Evolutionary conservation across 129 eudicot species (phyloP), one percentile per base, ranked within the genome.

Genomic region (Sambucus nigra): DNA sequence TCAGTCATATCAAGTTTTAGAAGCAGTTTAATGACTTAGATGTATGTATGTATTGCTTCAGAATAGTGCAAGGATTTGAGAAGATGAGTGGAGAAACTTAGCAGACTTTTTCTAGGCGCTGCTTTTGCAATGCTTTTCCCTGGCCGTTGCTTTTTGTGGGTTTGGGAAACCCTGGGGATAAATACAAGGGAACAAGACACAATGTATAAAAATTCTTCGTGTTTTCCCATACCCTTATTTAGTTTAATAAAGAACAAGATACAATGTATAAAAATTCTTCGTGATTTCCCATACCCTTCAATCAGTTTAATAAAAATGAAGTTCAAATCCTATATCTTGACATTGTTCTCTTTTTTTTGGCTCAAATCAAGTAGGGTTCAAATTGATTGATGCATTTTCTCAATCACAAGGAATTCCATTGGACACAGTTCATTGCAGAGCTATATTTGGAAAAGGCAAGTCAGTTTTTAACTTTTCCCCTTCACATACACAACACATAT

Each of bases 131-230:
- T 17, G 66, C 70, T 35, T 52, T 76, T 46, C 76, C 82, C 18
- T 78, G 33, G 47, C 91, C 99, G 55, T 92, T 89, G 96, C 74
- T 92, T 48, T 82, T 92, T 53, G 79, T 92, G 9, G 94, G 96
- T 0, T 73, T 86, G 63, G 96, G 96, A 53, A 92, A 82, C 69
- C 99, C 96, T 25, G 92, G 96, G 10, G 83, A 82, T 25, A 80
- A 80, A 56, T 92, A 71, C 35, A 64, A 73, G 66, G 88, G 91
- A 59, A 92, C 96, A 51, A 73, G 99, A 46, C 96, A 92, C 61
- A 92, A 92, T 70, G 99, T 86, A 63, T 29, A n/a, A n/a, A n/a
- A n/a, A n/a, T n/a, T n/a, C n/a, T n/a, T n/a, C n/a, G n/a, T n/a
- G n/a, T n/a, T n/a, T n/a, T n/a, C n/a, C n/a, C n/a, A n/a, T n/a